Evolutionary conservation across 1,139 yeast genomes (phyloP), one percentile per base, ranked within the genome.

Genomic region (Ashbya aceris): DNA sequence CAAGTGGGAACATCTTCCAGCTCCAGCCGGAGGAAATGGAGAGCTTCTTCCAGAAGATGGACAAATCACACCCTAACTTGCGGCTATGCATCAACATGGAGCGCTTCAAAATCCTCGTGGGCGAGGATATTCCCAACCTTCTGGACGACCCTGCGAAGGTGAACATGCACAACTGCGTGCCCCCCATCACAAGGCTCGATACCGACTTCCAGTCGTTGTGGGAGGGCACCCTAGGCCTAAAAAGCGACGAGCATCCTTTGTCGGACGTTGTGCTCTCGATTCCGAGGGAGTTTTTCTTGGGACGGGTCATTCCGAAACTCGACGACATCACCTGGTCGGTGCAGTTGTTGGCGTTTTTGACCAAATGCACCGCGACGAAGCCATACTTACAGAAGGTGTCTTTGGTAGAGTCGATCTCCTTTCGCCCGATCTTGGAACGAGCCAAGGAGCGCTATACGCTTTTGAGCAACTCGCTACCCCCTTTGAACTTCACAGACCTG

Each of bases 241-340:
- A 30, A 10, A 30, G 27, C 11, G 37, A 38, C 8, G 39, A 35
- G 8, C 27, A 37, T 9, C 34, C 36, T 6, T 39, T 41, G 30
- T 41, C 45, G 7, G 45, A 45, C 34, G 45, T 46, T 5, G 34
- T 40, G 8, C 52, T 59, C 2, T 58, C 68, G 2, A 62, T 68
- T 1, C 89, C 87, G 6, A 69, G 95, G 46, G 70, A 69, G 40
- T 84, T 85, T 56, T 71, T 79, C 28, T 76, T 80, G 44, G 94
- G 95, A 1, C 79, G 81, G 20, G 74, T 87, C 12, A 74, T 86
- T 8, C 96, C 96, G 1, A 74, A 86, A 47, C 95, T 85, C 49
- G 96, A 89, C 58, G 98, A 91, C 59, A 84, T 91, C 27, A 79
- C 86, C 30, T 87, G 96, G 96, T 83, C 95, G 5, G 69, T 91